These are phyloP conservation scores for Paracorniculantispora psalliotae DNA, from an alignment of 2,329 filamentous ascomycete species.

Conservation along the genomic window DNA sequence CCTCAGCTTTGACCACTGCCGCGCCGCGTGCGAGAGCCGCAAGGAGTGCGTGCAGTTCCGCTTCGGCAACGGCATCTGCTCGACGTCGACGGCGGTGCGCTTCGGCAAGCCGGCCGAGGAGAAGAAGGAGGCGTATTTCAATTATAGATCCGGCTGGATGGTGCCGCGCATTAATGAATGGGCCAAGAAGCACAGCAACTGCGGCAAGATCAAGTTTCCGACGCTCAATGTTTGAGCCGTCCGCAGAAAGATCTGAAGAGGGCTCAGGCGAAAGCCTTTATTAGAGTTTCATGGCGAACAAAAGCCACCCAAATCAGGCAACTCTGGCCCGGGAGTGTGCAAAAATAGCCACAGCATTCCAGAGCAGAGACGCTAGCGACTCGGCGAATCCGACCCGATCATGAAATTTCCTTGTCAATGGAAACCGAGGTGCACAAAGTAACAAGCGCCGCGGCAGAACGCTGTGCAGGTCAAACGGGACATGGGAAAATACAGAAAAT, in stretches of 20 bases:
- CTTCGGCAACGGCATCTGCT: constrained; percentile 36
- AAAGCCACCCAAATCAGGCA: background rate
- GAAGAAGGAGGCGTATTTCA: constrained; percentile 24
- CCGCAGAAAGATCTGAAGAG: background rate
- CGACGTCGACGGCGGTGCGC: constrained; percentile 29
- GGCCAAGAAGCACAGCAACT: constrained; percentile 33
- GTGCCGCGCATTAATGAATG: constrained; percentile 36
- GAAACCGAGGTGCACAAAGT: too few species aligned
- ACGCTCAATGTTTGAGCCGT: constrained; percentile 14
- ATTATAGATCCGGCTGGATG: constrained; percentile 37
- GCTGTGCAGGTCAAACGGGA: background rate
- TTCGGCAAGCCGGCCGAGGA: constrained; percentile 34
- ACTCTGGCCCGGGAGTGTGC: background rate
- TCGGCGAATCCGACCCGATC: too few species aligned
- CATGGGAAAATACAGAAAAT: background rate
- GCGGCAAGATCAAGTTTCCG: constrained; percentile 30
- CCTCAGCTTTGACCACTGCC: constrained; percentile 38
- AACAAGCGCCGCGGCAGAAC: too few species aligned
- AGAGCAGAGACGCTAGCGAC: too few species aligned
- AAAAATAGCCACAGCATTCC: too few species aligned
- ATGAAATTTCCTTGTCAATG: too few species aligned
- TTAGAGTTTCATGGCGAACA: background rate
- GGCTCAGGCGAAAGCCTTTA: background rate
- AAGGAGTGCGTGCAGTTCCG: constrained; percentile 37
- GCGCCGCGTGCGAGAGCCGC: constrained; percentile 36